Base-by-base conservation (phyloP, 768 basidiomycete species). In the Hypsizygus marmoreus region DNA sequence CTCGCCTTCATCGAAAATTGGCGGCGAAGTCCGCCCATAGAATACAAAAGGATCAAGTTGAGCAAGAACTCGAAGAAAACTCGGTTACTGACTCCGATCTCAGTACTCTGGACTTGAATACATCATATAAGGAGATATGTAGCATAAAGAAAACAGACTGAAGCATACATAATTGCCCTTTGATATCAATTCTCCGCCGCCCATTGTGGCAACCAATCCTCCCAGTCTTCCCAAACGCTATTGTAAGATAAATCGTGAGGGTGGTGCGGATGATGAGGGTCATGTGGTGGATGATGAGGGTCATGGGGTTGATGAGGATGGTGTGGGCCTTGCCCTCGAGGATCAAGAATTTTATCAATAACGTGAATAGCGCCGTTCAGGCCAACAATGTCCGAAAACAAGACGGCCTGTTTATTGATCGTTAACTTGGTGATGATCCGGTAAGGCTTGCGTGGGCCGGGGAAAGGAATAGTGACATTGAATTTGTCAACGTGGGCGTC, bases 361-460 rank as follows among this genome's bases (percentile, higher is more conserved):
- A 75, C 67, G 57, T 86, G 82, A 24, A 79, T 61, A 17, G 76
- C 84, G 24, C 82, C 84, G 53, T 86, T 84, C 23, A 77, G 62
- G 7, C 73, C 70, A 4, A 76, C 73, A 14, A 79, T 60, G 53
- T 86, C 83, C 24, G 69, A 60, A 6, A 71, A 49, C 19, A 55
- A 50, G 22, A 76, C 75, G 4, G 40, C 41, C 10, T 60, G 64
- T 11, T 70, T 66, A 33, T 79, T 73, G 35, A 72, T 75, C 32
- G 57, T 60, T 26, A 78, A 50, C 43, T 61, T 64, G 7, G 74
- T 79, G 33, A 67, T 50, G 31, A 64, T 65, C 4, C 50, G 46
- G 36, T 49, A 50, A 19, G 58, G 63, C 19, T 56, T 56, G 22
- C 65, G 51, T 14, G 64, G 63, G 25, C 67, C 62, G 19, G 73